Conservation (phyloP, 1,139 yeast species). For the Petasospora fabianii region DNA sequence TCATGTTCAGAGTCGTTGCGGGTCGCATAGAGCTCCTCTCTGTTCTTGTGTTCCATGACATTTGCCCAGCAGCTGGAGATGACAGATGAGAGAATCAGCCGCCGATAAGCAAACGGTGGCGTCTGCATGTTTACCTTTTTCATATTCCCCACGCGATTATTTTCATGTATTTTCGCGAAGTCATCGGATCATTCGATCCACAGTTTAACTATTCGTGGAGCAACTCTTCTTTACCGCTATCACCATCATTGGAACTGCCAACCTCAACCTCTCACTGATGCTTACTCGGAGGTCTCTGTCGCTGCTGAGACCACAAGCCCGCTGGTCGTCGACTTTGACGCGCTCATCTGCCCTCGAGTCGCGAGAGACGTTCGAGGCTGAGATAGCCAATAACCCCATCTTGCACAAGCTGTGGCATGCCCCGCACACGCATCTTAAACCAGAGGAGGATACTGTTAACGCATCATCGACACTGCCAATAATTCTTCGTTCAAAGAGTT, state of each 20-base stretch:
- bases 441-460: constrained; percentile 10
- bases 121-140: constrained; percentile 1
- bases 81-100: too few relatives aligned
- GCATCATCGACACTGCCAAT: constrained; percentile 17
- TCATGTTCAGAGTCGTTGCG: constrained; percentile 9
- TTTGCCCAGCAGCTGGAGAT: too few relatives aligned
- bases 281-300: too few relatives aligned
- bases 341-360: constrained; percentile 1
- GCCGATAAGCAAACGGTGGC: not conserved
- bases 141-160: too few relatives aligned
- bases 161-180: not conserved
- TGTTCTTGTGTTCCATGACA: constrained; percentile 18
- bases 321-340: constrained; percentile 10
- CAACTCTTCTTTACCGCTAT: too few relatives aligned
- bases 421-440: not conserved
- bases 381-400: constrained; percentile 7
- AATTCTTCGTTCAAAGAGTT: constrained; percentile 12
- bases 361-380: constrained; percentile 5
- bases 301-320: too few relatives aligned
- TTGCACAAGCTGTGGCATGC: constrained; percentile 12
- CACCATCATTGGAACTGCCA: not conserved
- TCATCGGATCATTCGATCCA: not conserved
- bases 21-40: constrained; percentile 17
- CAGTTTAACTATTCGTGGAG: too few relatives aligned
- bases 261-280: not conserved